phyloP scores from a whole-genome alignment of 371 early-diverging fungal genomes.

The Choanephora cucurbitarum region DNA sequence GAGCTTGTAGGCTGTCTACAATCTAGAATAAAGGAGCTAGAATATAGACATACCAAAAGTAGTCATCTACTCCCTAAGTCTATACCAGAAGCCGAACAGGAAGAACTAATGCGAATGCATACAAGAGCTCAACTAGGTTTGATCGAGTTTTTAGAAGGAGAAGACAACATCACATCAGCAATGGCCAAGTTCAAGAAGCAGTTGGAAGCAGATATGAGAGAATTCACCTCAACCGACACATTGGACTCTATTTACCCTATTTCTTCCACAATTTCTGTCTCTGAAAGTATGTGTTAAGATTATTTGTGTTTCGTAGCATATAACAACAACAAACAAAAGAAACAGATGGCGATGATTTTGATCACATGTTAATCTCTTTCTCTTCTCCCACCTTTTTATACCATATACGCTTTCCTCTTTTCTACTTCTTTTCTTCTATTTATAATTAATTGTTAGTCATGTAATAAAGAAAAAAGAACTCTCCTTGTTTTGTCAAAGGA shows the following conservation, averaged over 20 bases:
- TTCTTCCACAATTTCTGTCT: conserved; percentile 1
- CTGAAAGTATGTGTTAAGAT: conserved; percentile 10
- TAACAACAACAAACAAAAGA: conserved; percentile 2
- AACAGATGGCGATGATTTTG: conserved; percentile 10
- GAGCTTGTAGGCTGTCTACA: conserved; percentile 16
- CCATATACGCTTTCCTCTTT: too few species aligned
- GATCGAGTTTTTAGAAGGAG: conserved; percentile 46
- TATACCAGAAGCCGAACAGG: conserved; percentile 10
- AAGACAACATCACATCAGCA: conserved; percentile 32
- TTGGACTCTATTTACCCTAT: background rate
- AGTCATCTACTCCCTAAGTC: background rate
- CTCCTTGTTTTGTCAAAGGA: too few species aligned
- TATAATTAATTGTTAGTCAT: too few species aligned
- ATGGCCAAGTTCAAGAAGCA: conserved; percentile 42
- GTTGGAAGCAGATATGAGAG: conserved; percentile 27
- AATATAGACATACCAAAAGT: background rate
- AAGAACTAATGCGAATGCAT: conserved; percentile 33
- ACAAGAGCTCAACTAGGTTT: conserved; percentile 40
- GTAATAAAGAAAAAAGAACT: too few species aligned
- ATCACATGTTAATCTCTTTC: conserved; percentile 4
- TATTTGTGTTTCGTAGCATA: background rate
- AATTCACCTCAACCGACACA: conserved; percentile 6
- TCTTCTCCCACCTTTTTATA: too few species aligned
- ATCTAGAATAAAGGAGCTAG: conserved; percentile 12
- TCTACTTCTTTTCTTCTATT: too few species aligned